These are phyloP conservation scores for Orbilia ellipsospora DNA, from an alignment of 2,329 filamentous ascomycete species.

Conservation along the genomic window DNA sequence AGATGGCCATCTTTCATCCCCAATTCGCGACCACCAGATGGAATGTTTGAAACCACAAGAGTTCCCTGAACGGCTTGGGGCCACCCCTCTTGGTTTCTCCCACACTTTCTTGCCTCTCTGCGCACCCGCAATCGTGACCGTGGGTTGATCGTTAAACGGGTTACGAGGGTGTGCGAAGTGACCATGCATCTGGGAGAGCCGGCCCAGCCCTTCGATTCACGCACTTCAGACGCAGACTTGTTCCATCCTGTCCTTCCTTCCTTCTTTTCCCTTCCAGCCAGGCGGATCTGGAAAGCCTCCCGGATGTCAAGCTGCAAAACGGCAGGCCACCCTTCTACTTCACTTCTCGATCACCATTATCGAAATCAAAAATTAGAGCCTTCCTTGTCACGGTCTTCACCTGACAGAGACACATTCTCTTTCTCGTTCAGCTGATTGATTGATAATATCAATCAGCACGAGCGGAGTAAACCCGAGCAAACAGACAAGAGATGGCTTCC, in stretches of 20 bases:
- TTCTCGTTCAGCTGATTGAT: conserved; percentile 1
- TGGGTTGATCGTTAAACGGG: conserved; percentile 33
- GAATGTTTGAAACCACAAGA: conserved; percentile 53
- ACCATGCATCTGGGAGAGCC: neutral
- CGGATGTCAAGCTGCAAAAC: conserved; percentile 47
- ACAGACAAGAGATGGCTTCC: neutral
- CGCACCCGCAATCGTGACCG: conserved; percentile 36
- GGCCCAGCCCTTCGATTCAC: neutral
- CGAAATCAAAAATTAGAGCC: too few species aligned
- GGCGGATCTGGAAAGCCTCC: conserved; percentile 40
- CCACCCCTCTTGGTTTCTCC: conserved; percentile 1
- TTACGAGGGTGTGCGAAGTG: too few species aligned
- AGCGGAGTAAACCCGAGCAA: conserved; percentile 32
- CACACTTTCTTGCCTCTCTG: neutral
- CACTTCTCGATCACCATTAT: too few species aligned
- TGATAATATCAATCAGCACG: neutral
- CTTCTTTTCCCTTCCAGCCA: conserved; percentile 47
- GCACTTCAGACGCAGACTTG: conserved; percentile 13
- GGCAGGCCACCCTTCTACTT: conserved; percentile 22
- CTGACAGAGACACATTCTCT: neutral
- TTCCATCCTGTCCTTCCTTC: conserved; percentile 41
- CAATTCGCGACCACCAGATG: conserved; percentile 32
- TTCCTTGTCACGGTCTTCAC: conserved; percentile 36
- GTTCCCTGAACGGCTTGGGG: conserved; percentile 41
- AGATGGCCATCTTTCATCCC: conserved; percentile 33